Percentiles rank a stretch among this genome's conserved stretches.
phyloP scores from a whole-genome alignment of 2,329 filamentous ascomycete species.

The Whalleya microplaca region DNA sequence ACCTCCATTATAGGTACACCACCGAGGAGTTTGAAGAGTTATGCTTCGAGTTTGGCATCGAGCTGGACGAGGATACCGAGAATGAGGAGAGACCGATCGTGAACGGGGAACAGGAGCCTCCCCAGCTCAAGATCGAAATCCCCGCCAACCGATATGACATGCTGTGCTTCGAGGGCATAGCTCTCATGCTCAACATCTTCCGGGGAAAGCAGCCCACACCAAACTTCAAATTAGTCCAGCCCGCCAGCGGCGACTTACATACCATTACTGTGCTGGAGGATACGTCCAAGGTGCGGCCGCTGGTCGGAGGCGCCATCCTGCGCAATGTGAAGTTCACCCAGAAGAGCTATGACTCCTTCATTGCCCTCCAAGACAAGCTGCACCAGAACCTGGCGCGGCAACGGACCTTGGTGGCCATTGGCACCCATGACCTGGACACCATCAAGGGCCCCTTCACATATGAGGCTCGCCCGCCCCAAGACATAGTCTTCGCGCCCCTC shows the following conservation, averaged over 20 bases:
- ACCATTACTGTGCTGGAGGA: conserved; percentile 78
- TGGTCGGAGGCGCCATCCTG: conserved; percentile 86
- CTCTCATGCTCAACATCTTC: conserved; percentile 96
- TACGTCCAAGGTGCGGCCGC: conserved; percentile 79
- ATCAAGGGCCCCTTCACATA: conserved; percentile 95
- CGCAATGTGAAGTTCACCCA: conserved; percentile 90
- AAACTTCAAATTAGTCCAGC: conserved; percentile 76
- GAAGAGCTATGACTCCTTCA: conserved; percentile 95
- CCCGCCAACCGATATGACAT: conserved; percentile 94
- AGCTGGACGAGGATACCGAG: conserved; percentile 89
- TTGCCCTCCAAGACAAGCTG: conserved; percentile 94
- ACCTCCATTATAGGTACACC: conserved; percentile 65
- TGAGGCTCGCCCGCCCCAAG: conserved; percentile 86
- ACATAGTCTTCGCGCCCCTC: conserved; percentile 87
- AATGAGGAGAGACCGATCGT: conserved; percentile 28
- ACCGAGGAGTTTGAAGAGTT: conserved; percentile 95
- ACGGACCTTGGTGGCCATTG: conserved; percentile 92
- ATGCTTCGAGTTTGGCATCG: conserved; percentile 98
- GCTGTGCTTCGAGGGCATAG: conserved; percentile 96
- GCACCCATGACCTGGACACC: conserved; percentile 94
- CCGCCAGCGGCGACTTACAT: conserved; percentile 73
- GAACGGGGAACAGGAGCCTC: conserved; percentile 71
- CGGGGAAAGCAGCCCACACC: conserved; percentile 74
- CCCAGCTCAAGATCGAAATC: conserved; percentile 97
- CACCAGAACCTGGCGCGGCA: conserved; percentile 95